A percentile compares a stretch with the other conserved stretches of the same genome.
These are phyloP conservation scores for Xylariaceae sp. DNA, from an alignment of 2,329 filamentous ascomycete genomes.

Conservation along the genomic window DNA sequence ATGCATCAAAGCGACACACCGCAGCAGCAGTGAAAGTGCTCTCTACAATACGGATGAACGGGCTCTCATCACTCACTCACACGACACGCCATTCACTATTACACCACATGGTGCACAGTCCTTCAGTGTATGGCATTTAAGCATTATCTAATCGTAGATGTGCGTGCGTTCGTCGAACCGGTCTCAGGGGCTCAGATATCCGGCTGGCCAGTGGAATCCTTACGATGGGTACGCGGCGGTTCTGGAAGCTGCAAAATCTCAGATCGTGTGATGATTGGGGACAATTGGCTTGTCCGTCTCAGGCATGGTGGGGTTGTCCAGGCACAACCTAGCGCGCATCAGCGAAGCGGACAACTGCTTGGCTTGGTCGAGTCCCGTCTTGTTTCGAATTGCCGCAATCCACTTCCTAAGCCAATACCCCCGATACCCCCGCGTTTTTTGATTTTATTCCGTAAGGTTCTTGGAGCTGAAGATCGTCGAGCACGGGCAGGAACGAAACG, in stretches of 20 bases:
- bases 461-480: background rate
- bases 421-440: background rate
- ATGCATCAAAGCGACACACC: background rate
- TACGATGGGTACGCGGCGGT: constrained; percentile 10
- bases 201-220: constrained; percentile 10
- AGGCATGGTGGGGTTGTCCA: constrained; percentile 13
- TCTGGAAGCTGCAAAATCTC: constrained; percentile 19
- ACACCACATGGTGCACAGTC: background rate
- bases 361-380: too few species aligned
- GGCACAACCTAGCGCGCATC: constrained; percentile 13
- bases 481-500: background rate
- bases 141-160: constrained; percentile 11
- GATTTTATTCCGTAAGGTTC: background rate
- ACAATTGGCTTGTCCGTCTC: constrained; percentile 13
- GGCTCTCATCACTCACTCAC: background rate
- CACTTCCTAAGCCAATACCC: background rate
- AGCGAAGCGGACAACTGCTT: background rate
- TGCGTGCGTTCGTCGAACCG: background rate
- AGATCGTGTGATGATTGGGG: constrained; percentile 22
- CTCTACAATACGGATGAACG: too few species aligned
- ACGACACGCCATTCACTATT: background rate
- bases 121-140: background rate
- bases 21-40: background rate
- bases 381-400: constrained; percentile 11
- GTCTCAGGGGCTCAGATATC: constrained; percentile 7